phyloP scores from a whole-genome alignment of 2,329 filamentous ascomycete species.

The Cladophialophora psammophila region DNA sequence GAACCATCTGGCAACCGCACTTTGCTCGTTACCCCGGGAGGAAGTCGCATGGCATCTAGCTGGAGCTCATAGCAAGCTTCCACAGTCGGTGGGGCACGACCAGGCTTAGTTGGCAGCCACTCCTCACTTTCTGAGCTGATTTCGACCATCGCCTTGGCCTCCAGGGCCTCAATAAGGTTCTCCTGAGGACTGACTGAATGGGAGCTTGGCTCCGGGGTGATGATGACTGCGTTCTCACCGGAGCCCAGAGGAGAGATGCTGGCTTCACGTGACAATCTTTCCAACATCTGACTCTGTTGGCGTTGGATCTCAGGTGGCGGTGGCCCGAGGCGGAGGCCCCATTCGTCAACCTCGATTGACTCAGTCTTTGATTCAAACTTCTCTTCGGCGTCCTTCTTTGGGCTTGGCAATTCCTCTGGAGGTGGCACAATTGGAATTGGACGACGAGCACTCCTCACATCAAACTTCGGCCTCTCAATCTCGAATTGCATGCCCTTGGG shows the following conservation, averaged over 20 bases:
- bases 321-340: slow-evolving; percentile 34
- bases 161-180: not conserved
- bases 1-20: slow-evolving; percentile 35
- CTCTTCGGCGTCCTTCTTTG: slow-evolving; percentile 6
- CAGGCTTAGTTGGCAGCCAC: slow-evolving; percentile 31
- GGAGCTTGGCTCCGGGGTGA: slow-evolving; percentile 11
- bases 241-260: slow-evolving; percentile 30
- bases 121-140: slow-evolving; percentile 21
- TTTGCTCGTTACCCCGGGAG: slow-evolving; percentile 31
- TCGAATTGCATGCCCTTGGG: slow-evolving; percentile 2
- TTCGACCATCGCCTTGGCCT: not conserved
- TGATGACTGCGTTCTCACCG: slow-evolving; percentile 17
- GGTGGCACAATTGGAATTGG: slow-evolving; percentile 40
- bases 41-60: slow-evolving; percentile 38
- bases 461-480: slow-evolving; percentile 5
- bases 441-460: slow-evolving; percentile 21
- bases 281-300: slow-evolving; percentile 34
- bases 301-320: slow-evolving; percentile 33
- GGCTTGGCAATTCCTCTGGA: slow-evolving; percentile 21
- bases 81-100: slow-evolving; percentile 29
- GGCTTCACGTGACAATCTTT: slow-evolving; percentile 25
- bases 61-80: slow-evolving; percentile 36
- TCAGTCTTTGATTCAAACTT: slow-evolving; percentile 4
- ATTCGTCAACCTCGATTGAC: slow-evolving; percentile 34
- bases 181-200: slow-evolving; percentile 8